A percentile compares a stretch with the other conserved stretches of the same genome.
Conservation (phyloP, 805 yeast species). For the Candida pseudoglaebosa region DNA sequence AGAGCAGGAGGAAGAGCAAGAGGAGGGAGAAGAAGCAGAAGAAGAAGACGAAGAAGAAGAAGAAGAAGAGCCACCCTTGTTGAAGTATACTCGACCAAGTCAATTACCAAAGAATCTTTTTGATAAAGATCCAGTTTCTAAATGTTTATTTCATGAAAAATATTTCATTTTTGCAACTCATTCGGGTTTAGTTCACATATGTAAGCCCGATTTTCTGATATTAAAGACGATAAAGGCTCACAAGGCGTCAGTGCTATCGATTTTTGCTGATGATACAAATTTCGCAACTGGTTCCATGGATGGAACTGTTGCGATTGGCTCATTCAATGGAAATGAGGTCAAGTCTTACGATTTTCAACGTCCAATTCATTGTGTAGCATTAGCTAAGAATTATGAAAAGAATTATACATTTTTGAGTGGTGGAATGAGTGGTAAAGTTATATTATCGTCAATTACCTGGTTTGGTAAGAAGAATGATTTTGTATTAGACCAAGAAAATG, state of each 20-base stretch:
- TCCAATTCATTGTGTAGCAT: constrained; percentile 82
- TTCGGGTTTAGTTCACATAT: constrained; percentile 73
- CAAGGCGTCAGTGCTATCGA: constrained; percentile 73
- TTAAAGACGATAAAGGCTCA: constrained; percentile 80
- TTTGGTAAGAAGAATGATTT: constrained; percentile 75
- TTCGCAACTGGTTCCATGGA: constrained; percentile 92
- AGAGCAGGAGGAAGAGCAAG: constrained; percentile 3
- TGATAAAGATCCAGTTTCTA: constrained; percentile 71
- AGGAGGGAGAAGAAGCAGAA: constrained; percentile 6
- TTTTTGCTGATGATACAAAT: constrained; percentile 66
- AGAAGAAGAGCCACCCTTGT: constrained; percentile 56
- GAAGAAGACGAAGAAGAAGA: constrained; percentile 11
- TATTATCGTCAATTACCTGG: constrained; percentile 79
- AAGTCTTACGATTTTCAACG: constrained; percentile 78
- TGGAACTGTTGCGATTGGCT: constrained; percentile 84
- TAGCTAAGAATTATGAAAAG: constrained; percentile 64
- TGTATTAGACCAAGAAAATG: constrained; percentile 53
- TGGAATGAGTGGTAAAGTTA: constrained; percentile 82
- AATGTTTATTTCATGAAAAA: constrained; percentile 55
- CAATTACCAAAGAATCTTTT: constrained; percentile 70
- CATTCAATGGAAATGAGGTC: constrained; percentile 63
- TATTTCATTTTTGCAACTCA: constrained; percentile 84
- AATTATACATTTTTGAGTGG: constrained; percentile 75
- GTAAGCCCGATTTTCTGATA: constrained; percentile 53
- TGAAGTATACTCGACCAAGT: constrained; percentile 70